phyloP scores from a whole-genome alignment of 306 rosid genomes.

The Castanea sativa region DNA sequence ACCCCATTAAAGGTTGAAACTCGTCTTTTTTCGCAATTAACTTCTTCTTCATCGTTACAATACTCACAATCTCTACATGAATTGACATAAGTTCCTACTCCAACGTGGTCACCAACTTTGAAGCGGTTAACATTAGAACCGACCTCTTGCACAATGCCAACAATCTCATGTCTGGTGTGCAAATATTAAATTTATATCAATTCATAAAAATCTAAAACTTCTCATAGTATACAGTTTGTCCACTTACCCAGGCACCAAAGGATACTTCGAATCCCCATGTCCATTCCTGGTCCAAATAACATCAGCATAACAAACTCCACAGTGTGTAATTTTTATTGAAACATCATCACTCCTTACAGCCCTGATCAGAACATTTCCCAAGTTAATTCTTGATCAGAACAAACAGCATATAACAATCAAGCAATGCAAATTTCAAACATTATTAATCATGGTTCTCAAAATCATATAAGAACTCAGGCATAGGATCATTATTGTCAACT shows the following conservation, averaged over 20 bases:
- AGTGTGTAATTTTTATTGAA: conserved; percentile 43
- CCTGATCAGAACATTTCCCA: conserved; percentile 12
- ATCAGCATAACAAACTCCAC: conserved; percentile 48
- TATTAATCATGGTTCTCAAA: too few species aligned
- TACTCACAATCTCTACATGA: conserved; percentile 51
- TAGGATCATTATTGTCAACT: too few species aligned
- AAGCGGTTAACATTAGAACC: conserved; percentile 35
- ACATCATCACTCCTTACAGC: conserved; percentile 35
- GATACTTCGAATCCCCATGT: conserved; percentile 36
- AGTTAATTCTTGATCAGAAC: too few species aligned
- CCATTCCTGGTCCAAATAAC: conserved; percentile 33
- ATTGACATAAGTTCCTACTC: conserved; percentile 46
- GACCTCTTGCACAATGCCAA: conserved; percentile 37
- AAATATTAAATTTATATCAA: neutral
- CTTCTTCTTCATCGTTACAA: conserved; percentile 32
- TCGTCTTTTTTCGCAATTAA: conserved; percentile 23
- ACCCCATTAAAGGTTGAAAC: conserved; percentile 35
- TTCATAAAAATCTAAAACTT: neutral
- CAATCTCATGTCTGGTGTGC: conserved; percentile 44
- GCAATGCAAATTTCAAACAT: neutral
- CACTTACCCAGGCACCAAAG: conserved; percentile 41
- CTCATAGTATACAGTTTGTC: neutral
- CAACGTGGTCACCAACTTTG: conserved; percentile 48
- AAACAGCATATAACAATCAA: neutral
- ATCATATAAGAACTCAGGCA: too few species aligned